Evolutionary conservation across 805 yeast genomes (phyloP).

Genomic region (Henningerozyma blattae): DNA sequence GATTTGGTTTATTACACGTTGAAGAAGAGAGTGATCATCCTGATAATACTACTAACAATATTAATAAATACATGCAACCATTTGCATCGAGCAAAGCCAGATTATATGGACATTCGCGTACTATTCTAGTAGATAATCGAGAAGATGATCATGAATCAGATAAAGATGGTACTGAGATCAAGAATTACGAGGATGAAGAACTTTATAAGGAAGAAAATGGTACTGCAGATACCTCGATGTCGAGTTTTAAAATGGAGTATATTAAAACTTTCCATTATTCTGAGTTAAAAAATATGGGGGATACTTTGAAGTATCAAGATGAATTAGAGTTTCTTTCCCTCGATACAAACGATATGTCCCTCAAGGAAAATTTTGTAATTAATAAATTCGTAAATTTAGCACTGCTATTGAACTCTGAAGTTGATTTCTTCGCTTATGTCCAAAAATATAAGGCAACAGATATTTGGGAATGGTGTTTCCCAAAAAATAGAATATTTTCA

Average conservation of each 20-base stretch:
- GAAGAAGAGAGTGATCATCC: not conserved
- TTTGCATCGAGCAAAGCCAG: not conserved
- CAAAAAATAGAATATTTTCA: not conserved
- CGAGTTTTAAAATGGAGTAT: slow-evolving; percentile 1
- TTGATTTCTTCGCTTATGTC: slow-evolving; percentile 9
- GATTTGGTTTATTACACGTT: not conserved
- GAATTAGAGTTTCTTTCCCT: slow-evolving; percentile 26
- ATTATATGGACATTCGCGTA: slow-evolving; percentile 14
- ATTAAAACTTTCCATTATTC: slow-evolving; percentile 12
- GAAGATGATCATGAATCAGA: slow-evolving; percentile 8
- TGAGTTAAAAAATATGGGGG: slow-evolving; percentile 25
- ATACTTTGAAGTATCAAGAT: slow-evolving; percentile 22
- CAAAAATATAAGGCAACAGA: slow-evolving; percentile 10
- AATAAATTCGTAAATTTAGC: slow-evolving; percentile 15
- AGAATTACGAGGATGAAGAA: slow-evolving; percentile 5
- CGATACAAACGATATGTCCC: slow-evolving; percentile 1
- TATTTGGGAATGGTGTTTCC: slow-evolving; percentile 14
- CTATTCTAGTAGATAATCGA: slow-evolving; percentile 7
- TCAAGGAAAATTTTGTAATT: slow-evolving; percentile 2
- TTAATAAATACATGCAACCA: not conserved
- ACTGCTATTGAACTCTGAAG: slow-evolving; percentile 9
- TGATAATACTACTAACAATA: not conserved
- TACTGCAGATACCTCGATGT: not conserved
- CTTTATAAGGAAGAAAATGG: slow-evolving; percentile 3
- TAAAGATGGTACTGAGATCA: slow-evolving; percentile 2